phyloP scores from a whole-genome alignment of 192 early-diverging fungal genomes.

The Coemansia sp. region DNA sequence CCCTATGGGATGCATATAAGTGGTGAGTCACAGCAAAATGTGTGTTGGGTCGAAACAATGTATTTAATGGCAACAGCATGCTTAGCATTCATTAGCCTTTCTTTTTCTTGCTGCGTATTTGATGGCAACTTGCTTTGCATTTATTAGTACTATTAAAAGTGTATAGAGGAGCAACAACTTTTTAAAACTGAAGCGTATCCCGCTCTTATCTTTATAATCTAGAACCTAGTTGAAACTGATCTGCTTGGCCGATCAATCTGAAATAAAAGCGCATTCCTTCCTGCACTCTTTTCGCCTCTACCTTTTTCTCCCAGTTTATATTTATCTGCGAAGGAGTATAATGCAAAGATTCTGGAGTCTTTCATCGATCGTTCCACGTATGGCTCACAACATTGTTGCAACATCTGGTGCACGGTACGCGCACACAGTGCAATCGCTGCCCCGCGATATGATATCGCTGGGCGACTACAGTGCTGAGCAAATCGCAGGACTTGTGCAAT shows the following conservation, averaged over 20 bases:
- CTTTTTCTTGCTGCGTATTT: too few relatives aligned
- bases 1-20: too few relatives aligned
- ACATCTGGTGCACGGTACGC: not conserved
- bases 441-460: slow-evolving; percentile 58
- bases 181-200: not conserved
- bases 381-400: slow-evolving; percentile 17
- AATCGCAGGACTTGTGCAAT: slow-evolving; percentile 74
- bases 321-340: not conserved
- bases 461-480: slow-evolving; percentile 77
- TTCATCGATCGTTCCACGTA: slow-evolving; percentile 24
- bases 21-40: too few relatives aligned
- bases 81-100: too few relatives aligned
- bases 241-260: not conserved
- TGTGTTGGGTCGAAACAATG: too few relatives aligned
- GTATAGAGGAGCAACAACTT: too few relatives aligned
- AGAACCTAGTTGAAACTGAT: not conserved
- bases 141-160: too few relatives aligned
- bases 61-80: too few relatives aligned
- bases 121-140: too few relatives aligned
- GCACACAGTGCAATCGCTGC: slow-evolving; percentile 25
- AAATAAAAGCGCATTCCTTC: not conserved
- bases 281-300: not conserved
- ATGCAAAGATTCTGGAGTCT: slow-evolving; percentile 34
- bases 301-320: not conserved
- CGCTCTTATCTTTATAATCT: not conserved